phyloP scores from a whole-genome alignment of 495 filamentous ascomycete genomes.

The Hyphodiscus hymeniophilus region DNA sequence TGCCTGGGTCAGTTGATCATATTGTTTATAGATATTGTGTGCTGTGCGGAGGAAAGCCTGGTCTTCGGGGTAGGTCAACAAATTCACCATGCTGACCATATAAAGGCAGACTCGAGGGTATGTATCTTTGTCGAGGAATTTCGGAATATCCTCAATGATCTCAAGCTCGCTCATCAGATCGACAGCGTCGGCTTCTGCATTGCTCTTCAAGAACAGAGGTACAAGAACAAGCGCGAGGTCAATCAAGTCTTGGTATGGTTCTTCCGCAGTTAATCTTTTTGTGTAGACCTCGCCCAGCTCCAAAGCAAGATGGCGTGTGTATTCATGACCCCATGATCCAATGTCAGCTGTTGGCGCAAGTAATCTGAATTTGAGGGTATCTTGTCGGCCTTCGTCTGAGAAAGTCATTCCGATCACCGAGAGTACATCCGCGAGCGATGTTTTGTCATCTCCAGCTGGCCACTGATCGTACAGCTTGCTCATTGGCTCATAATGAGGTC shows the following conservation, averaged over 20 bases:
- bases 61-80: slow-evolving; percentile 95
- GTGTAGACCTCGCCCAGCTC: slow-evolving; percentile 93
- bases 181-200: slow-evolving; percentile 95
- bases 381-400: slow-evolving; percentile 89
- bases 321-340: slow-evolving; percentile 97
- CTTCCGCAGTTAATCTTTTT: slow-evolving; percentile 53
- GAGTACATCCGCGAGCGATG: slow-evolving; percentile 85
- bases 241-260: slow-evolving; percentile 62
- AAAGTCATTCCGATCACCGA: slow-evolving; percentile 99
- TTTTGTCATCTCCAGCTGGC: slow-evolving; percentile 75
- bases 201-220: slow-evolving; percentile 92
- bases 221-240: slow-evolving; percentile 78
- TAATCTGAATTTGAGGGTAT: slow-evolving; percentile 91
- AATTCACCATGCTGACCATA: slow-evolving; percentile 98
- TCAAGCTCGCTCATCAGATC: slow-evolving; percentile 95
- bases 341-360: slow-evolving; percentile 86
- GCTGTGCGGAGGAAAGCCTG: slow-evolving; percentile 86
- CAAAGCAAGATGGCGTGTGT: slow-evolving; percentile 88
- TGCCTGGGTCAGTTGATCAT: slow-evolving; percentile 86
- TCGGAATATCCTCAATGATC: slow-evolving; percentile 86
- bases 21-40: slow-evolving; percentile 84
- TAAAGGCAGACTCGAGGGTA: slow-evolving; percentile 91
- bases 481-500: slow-evolving; percentile 88
- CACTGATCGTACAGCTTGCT: slow-evolving; percentile 82
- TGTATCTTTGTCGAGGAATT: slow-evolving; percentile 88